Evolutionary conservation across 1,284 basidiomycete species (phyloP), one percentile per base, ranked within the genome.

Genomic region (Ustilago vetiveriae): DNA sequence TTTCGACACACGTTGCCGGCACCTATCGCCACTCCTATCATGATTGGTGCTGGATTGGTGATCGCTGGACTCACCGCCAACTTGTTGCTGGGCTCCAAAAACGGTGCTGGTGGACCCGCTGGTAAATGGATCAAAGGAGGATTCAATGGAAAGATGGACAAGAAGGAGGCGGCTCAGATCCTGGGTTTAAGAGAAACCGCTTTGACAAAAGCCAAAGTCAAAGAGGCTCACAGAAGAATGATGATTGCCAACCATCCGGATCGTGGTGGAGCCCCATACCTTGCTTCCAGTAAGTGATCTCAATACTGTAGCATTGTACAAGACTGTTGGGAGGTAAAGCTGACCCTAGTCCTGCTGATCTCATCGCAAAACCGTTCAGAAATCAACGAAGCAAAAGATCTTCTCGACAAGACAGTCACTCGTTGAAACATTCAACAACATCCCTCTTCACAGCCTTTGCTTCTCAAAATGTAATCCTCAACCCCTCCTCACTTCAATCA

Each of bases 91-190:
- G 49, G 53, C 24, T 49, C 68, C 14, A 62, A 63, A 17, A 59
- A 85, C 85, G 29, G 89, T 9, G 52, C 59, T 3, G 67, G 64
- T 6, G 16, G 13, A 35, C 50, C 76, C 1, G 37, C 87, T 11
- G 90, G 94, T 42, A 88, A 95, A 82, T 98, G 92, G 88, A 88
- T 87, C 42, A 92, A 90, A 83, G 95, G 95, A 59, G 95, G 94
- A 1, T 98, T 98, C 88, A 91, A 90, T 82, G 85, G 87, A 14
- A 96, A 94, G 86, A 97, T 98, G 94, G 94, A 98, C 82, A 87
- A 91, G 80, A 90, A 89, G 69, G 95, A 98, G 84, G 95, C 95
- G 3, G 88, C 94, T 53, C 88, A 89, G 67, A 90, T 98, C 74
- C 86, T 98, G 24, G 94, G 94, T n/a, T 85, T 98, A 39, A 65